Evolutionary conservation across 2,329 filamentous ascomycete species (phyloP).

Genomic region (Pezizomycotina sp.): DNA sequence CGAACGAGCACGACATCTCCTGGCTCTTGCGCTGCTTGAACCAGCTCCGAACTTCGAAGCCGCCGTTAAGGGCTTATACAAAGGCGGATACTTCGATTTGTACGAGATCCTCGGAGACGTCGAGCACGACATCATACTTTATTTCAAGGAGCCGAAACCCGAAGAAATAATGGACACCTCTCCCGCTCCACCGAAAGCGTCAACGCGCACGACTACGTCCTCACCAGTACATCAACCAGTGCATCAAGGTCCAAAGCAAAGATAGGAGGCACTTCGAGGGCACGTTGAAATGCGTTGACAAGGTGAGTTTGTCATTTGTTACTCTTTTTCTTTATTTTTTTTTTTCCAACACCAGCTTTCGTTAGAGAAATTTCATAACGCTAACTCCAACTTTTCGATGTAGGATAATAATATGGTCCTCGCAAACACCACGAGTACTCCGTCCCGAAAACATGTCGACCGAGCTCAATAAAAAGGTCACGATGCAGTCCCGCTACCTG

Average conservation of each 20-base stretch:
- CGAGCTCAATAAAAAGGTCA: conserved; percentile 38
- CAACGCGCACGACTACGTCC: too few relatives aligned
- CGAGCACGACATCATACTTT: too few relatives aligned
- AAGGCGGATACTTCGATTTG: too few relatives aligned
- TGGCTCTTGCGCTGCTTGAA: too few relatives aligned
- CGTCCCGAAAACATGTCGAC: conserved; percentile 28
- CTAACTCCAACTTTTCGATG: neutral
- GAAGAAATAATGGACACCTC: too few relatives aligned
- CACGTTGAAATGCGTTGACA: conserved; percentile 85
- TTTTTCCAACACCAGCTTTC: conserved; percentile 18
- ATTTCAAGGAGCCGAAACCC: too few relatives aligned
- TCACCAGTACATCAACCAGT: conserved; percentile 56
- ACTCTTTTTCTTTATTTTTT: conserved; percentile 1
- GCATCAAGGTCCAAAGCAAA: conserved; percentile 59
- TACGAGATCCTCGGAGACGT: too few relatives aligned
- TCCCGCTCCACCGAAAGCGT: too few relatives aligned
- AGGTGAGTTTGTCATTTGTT: conserved; percentile 38
- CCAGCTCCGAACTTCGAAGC: too few relatives aligned
- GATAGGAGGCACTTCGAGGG: conserved; percentile 83
- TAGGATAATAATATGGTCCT: conserved; percentile 83
- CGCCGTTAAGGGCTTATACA: too few relatives aligned
- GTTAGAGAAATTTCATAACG: neutral
- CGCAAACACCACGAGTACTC: conserved; percentile 78
- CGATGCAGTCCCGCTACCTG: conserved; percentile 72
- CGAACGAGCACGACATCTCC: too few relatives aligned